Conservation (phyloP, 257 asterid genomes). For the Penstemon barbatus region DNA sequence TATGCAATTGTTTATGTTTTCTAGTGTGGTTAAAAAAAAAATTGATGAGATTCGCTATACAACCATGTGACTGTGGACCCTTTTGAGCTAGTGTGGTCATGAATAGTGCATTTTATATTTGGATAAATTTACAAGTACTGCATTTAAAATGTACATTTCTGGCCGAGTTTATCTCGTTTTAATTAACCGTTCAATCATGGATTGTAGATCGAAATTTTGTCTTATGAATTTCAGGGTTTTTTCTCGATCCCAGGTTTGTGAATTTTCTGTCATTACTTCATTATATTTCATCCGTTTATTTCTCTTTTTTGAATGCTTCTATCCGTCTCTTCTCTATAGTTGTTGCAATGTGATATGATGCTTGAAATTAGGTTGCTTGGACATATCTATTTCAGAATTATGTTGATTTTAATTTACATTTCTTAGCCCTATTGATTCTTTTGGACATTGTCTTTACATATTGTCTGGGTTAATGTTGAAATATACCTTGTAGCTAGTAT, state of each 20-base stretch:
- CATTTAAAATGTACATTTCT: no score
- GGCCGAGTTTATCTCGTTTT: no score
- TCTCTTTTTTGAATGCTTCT: background rate
- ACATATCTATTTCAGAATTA: slow-evolving; percentile 14
- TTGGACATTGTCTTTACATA: background rate
- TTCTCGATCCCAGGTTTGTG: slow-evolving; percentile 40
- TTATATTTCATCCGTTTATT: background rate
- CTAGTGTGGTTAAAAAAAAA: no score
- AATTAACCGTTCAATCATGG: slow-evolving; percentile 28
- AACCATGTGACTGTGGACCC: no score
- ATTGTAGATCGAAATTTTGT: slow-evolving; percentile 38
- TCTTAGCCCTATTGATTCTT: background rate
- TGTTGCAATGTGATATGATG: background rate
- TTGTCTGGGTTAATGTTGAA: background rate
- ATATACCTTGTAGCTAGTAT: background rate
- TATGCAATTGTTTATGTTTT: no score
- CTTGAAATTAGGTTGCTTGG: background rate
- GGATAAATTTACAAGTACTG: no score
- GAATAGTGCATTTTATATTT: no score
- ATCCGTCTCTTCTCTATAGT: background rate
- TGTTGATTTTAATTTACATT: background rate
- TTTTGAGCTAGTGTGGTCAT: no score
- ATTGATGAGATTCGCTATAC: no score
- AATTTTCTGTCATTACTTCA: background rate
- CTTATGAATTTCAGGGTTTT: slow-evolving; percentile 36